These are phyloP conservation scores for Pichia phayaonensis DNA, from an alignment of 805 yeast genomes.

Conservation along the genomic window DNA sequence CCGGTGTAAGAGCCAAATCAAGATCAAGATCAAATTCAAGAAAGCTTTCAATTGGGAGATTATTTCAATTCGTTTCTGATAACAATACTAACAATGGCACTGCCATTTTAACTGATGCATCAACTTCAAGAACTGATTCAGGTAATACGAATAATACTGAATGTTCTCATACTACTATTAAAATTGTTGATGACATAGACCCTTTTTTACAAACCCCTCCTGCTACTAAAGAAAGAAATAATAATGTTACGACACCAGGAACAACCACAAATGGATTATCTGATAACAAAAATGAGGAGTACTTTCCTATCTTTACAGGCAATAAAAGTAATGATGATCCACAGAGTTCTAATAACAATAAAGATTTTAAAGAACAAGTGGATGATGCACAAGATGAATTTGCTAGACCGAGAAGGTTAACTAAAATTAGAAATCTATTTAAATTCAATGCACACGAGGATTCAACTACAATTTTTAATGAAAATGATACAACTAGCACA, in stretches of 20 bases:
- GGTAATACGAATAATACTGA: slow-evolving; percentile 5
- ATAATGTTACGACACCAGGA: not conserved
- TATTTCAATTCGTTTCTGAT: slow-evolving; percentile 32
- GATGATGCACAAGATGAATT: not conserved
- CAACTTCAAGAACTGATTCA: not conserved
- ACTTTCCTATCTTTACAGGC: not conserved
- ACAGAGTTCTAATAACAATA: not conserved
- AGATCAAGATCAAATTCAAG: slow-evolving; percentile 36
- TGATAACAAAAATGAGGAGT: not conserved
- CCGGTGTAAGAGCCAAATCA: slow-evolving; percentile 18
- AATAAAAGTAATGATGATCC: not conserved
- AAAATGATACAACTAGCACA: not conserved
- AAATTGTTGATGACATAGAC: slow-evolving; percentile 19
- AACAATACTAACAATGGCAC: slow-evolving; percentile 2
- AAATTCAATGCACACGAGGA: slow-evolving; percentile 17
- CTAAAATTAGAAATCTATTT: slow-evolving; percentile 24
- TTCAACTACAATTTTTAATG: not conserved
- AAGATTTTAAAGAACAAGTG: not conserved
- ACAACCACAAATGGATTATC: not conserved
- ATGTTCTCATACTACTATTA: slow-evolving; percentile 10
- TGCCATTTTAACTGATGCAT: slow-evolving; percentile 6
- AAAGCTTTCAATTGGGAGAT: slow-evolving; percentile 29
- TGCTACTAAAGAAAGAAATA: slow-evolving; percentile 7
- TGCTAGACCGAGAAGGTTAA: slow-evolving; percentile 16
- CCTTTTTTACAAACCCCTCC: slow-evolving; percentile 19